Base-by-base conservation (phyloP, 306 rosid genomes). In the Rubus parviflorus region DNA sequence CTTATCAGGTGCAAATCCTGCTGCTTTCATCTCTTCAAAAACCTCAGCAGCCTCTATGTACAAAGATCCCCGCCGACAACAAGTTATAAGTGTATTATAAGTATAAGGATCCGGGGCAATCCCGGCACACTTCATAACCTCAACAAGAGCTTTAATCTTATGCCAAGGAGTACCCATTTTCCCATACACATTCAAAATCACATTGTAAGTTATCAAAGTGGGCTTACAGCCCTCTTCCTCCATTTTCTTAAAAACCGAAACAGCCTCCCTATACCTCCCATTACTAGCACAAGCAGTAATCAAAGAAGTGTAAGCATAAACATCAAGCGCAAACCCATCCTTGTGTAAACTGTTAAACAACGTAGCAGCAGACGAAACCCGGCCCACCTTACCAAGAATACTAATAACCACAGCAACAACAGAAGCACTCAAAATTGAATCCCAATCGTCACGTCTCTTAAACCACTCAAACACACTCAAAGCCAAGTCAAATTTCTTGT, bases 81-180 rank as follows among this genome's bases (percentile, higher is more conserved):
- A 86, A 68, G 87, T 92, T 38, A 92, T 92, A n/a, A 94, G 93
- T 0, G 93, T 95, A 71, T 95, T 95, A 71, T 89, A 95, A 42
- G 97, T 95, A 72, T 89, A 95, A 75, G 84, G 83, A 88, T 95
- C 97, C 5, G 93, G 97, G 70, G 84, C 56, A 87, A 92, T 58
- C 74, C 97, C 89, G 0, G 84, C 73, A 17, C 52, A 43, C 77
- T 81, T 92, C 97, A 92, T 92, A 19, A 80, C 35, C 5, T 87
- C 78, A n/a, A 95, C 71, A 66, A 89, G 85, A 20, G 74, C 81
- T 12, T 80, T 73, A 54, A 87, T 86, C 78, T 77, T 87, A 75
- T 88, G 83, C 97, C 97, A 95, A 82, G 97, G 90, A 92, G 88
- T 88, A 5, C 98, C 97, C 97, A 92, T 89, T 82, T 92, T 95